These are phyloP conservation scores for Citrullus colocynthis DNA, from an alignment of 306 rosid genomes.

Conservation along the genomic window DNA sequence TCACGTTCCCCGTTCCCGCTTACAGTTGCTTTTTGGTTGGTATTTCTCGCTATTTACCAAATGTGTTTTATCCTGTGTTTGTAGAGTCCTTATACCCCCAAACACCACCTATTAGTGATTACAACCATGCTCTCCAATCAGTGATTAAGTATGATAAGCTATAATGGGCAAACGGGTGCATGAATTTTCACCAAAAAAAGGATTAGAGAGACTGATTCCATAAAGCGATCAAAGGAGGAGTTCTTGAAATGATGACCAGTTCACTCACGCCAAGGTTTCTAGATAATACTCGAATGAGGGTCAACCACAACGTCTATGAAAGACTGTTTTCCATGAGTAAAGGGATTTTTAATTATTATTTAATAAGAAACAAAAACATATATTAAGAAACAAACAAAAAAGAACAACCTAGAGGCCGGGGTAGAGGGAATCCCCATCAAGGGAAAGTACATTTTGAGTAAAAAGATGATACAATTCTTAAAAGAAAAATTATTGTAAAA, in stretches of 20 bases:
- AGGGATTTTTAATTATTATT: not conserved
- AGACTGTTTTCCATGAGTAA: not conserved
- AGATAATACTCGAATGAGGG: no score
- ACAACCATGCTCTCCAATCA: no score
- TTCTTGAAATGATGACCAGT: no score
- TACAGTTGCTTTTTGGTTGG: not conserved
- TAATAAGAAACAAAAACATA: not conserved
- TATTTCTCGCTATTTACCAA: not conserved
- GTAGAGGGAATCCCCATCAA: not conserved
- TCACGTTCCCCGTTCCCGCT: not conserved
- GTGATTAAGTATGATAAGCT: no score
- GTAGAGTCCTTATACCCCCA: not conserved
- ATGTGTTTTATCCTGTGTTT: not conserved
- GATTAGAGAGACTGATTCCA: no score
- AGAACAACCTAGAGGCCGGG: not conserved
- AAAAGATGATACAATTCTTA: not conserved
- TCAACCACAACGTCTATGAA: no score
- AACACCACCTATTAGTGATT: no score
- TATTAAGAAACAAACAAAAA: not conserved
- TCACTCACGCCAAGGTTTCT: no score
- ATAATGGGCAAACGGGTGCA: no score
- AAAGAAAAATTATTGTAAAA: not conserved
- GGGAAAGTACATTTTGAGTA: not conserved
- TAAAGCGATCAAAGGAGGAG: no score
- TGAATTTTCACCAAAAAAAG: no score